Evolutionary conservation across 495 filamentous ascomycete genomes (phyloP), one percentile per base, ranked within the genome.

Genomic region (Annulohypoxylon maeteangense): DNA sequence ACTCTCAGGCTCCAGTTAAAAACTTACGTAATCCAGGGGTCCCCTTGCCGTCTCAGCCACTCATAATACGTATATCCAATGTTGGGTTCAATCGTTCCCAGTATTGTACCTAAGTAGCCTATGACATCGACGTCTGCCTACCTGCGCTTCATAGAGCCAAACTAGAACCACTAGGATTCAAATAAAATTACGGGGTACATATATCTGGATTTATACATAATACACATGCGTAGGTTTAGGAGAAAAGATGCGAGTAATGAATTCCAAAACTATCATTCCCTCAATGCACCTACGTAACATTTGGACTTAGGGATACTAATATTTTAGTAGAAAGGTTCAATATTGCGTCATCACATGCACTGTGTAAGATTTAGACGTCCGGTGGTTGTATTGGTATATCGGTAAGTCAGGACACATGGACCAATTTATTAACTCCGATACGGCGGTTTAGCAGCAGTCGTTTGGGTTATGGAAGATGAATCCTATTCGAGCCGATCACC

Each of bases 21-120:
- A 32, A 23, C 27, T 40, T 59, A 64, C 25, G 53, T 63, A 69
- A 69, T 69, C 31, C 51, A 68, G 59, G 66, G 66, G 66, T 63
- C 59, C 34, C 16, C 44, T 36, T 18, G 5, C 27, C 38, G 12
- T 29, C 56, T 45, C 56, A 59, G 56, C 56, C 56, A 59, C 56
- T 59, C 4, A 22, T 1, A 14, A 7, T 47, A 45, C 56, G 56
- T 59, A 59, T 3, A 14, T 40, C n/a, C 53, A 27, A 18, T 53
- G 23, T 53, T 16, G 48, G 48, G 22, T 38, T 38, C 34, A 38
- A 53, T 25, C 2, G 6, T 29, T 50, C 14, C 36, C 11, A 40
- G 12, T 12, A 50, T 14, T 50, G 45, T 31, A 23, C n/a, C 50
- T 16, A 14, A 7, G 50, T 54, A 54, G 25, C 25, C 25, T 29